Percentiles rank a stretch among this genome's conserved stretches.
Conservation (phyloP, 805 yeast species). For the Metschnikowia bowlesiae region DNA sequence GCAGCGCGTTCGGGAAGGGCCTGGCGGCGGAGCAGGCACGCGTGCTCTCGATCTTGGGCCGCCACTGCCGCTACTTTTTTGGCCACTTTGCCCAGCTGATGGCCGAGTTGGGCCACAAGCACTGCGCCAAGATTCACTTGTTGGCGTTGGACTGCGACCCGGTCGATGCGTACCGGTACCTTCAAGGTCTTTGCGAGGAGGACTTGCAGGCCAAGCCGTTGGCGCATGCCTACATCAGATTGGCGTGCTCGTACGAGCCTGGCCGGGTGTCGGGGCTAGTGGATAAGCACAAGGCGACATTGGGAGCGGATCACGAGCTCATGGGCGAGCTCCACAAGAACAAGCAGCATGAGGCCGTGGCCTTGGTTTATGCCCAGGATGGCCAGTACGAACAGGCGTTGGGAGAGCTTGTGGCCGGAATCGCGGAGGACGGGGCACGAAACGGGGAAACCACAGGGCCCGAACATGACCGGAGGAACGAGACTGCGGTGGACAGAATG, state of each 20-base stretch:
- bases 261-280: constrained; percentile 15
- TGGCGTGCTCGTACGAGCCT: constrained; percentile 20
- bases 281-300: constrained; percentile 4
- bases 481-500: not conserved
- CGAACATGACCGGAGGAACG: not conserved
- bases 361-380: constrained; percentile 24
- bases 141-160: constrained; percentile 30
- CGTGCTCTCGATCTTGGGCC: constrained; percentile 20
- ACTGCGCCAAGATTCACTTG: constrained; percentile 37
- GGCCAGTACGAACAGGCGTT: constrained; percentile 28
- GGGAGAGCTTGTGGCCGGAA: constrained; percentile 23
- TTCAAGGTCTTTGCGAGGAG: constrained; percentile 12
- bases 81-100: constrained; percentile 30
- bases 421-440: constrained; percentile 17
- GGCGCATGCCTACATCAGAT: constrained; percentile 20
- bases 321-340: constrained; percentile 19
- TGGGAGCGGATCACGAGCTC: constrained; percentile 5
- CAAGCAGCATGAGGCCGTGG: constrained; percentile 27
- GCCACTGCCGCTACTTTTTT: constrained; percentile 23
- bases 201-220: not conserved
- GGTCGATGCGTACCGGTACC: constrained; percentile 25
- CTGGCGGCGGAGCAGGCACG: constrained; percentile 22
- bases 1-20: constrained; percentile 18
- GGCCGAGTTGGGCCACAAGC: constrained; percentile 31
- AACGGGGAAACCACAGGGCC: not conserved